Evolutionary conservation across 352 stramenopile genomes (phyloP).

Genomic region (Globisporangium carolinianum): DNA sequence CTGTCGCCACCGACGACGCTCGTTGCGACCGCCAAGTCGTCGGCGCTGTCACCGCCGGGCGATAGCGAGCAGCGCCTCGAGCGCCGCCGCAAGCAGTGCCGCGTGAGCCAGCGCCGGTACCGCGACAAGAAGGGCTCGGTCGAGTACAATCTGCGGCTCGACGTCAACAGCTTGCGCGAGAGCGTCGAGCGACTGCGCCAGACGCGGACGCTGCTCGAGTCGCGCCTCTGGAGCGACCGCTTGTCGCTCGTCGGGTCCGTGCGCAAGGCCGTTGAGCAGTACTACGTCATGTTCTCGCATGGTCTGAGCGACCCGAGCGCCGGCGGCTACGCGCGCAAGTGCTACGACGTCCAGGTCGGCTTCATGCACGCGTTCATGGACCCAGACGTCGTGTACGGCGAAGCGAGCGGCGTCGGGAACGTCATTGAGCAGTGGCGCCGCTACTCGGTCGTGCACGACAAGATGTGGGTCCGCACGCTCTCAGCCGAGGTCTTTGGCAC

Average conservation of each 20-base stretch:
- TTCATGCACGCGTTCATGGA: constrained; percentile 51
- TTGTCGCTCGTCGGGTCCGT: constrained; percentile 24
- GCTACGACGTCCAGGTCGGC: constrained; percentile 43
- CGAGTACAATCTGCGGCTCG: constrained; percentile 61
- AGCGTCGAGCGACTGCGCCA: constrained; percentile 43
- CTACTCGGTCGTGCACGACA: constrained; percentile 52
- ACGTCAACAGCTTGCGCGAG: constrained; percentile 54
- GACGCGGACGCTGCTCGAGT: constrained; percentile 35
- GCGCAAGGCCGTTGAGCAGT: constrained; percentile 49
- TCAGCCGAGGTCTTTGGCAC: constrained; percentile 36
- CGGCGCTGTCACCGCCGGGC: constrained; percentile 1
- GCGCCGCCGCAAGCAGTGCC: constrained; percentile 47
- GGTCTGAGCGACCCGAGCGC: constrained; percentile 43
- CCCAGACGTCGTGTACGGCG: constrained; percentile 32
- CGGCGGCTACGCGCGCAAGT: constrained; percentile 25
- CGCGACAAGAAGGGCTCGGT: constrained; percentile 56
- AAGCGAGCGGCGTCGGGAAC: constrained; percentile 21
- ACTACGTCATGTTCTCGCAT: constrained; percentile 55
- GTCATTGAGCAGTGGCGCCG: constrained; percentile 56
- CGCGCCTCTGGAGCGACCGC: constrained; percentile 36
- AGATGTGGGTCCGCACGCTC: constrained; percentile 24
- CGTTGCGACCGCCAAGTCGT: neutral
- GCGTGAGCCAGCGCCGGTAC: constrained; percentile 63
- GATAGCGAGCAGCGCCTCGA: constrained; percentile 22
- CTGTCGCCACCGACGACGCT: neutral